Conservation (phyloP, 768 basidiomycete species). For the Piloderma croceum region DNA sequence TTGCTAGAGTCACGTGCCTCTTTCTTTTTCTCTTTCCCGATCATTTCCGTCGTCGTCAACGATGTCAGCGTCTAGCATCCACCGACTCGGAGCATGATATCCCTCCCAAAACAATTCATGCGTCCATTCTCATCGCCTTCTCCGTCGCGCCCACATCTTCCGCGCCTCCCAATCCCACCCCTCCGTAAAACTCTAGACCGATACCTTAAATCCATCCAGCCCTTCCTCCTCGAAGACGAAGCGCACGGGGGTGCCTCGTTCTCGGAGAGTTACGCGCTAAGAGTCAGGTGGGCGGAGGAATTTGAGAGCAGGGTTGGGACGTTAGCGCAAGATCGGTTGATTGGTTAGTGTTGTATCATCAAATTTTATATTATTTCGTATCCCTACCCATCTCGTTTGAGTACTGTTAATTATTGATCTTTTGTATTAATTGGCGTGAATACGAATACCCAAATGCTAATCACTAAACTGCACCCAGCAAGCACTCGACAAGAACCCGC, state of each 20-base stretch:
- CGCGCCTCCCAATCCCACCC: slow-evolving; percentile 79
- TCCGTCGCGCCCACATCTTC: slow-evolving; percentile 30
- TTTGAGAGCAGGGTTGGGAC: slow-evolving; percentile 69
- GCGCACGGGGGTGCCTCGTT: slow-evolving; percentile 49
- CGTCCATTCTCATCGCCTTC: too few relatives aligned
- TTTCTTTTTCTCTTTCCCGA: too few relatives aligned
- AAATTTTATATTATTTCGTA: slow-evolving; percentile 10
- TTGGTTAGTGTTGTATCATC: slow-evolving; percentile 42
- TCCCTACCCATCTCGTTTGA: slow-evolving; percentile 9
- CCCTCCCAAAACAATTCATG: too few relatives aligned
- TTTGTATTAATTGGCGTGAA: slow-evolving; percentile 6
- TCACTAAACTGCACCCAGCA: too few relatives aligned
- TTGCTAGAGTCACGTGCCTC: too few relatives aligned
- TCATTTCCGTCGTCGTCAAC: too few relatives aligned
- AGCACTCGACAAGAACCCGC: slow-evolving; percentile 80
- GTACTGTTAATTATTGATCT: slow-evolving; percentile 9
- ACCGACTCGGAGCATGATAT: too few relatives aligned
- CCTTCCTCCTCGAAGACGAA: slow-evolving; percentile 74
- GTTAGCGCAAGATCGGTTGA: slow-evolving; percentile 64
- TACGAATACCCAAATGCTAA: too few relatives aligned
- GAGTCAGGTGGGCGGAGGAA: slow-evolving; percentile 57
- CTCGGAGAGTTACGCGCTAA: slow-evolving; percentile 44
- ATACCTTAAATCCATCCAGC: slow-evolving; percentile 75
- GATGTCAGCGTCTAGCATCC: too few relatives aligned
- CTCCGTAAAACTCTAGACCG: slow-evolving; percentile 67